A percentile compares a stretch with the other conserved stretches of the same genome.
These are phyloP conservation scores for Fusarium agapanthi DNA, from an alignment of 2,329 filamentous ascomycete species.

Conservation along the genomic window DNA sequence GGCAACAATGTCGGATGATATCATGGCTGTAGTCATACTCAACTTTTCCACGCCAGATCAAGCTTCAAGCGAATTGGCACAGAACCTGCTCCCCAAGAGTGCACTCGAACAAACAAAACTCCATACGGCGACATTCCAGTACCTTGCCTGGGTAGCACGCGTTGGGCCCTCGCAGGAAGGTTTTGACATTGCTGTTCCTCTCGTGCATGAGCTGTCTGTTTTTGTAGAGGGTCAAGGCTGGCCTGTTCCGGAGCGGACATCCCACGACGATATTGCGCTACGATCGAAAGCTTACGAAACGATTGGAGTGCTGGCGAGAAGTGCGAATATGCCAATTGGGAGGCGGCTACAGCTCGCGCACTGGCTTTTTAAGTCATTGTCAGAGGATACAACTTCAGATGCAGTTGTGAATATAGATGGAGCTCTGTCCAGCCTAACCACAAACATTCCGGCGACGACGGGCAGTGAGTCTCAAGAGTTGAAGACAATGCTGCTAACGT, in stretches of 20 bases:
- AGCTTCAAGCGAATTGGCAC: background rate
- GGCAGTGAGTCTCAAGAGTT: conserved; percentile 48
- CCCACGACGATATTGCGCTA: conserved; percentile 69
- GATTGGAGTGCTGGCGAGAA: conserved; percentile 81
- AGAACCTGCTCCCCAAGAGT: conserved; percentile 52
- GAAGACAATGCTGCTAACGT: conserved; percentile 68
- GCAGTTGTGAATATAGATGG: conserved; percentile 90
- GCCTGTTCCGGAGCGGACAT: conserved; percentile 71
- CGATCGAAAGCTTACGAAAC: conserved; percentile 89
- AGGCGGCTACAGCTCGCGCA: conserved; percentile 64
- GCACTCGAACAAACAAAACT: conserved; percentile 82
- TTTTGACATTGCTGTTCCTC: conserved; percentile 72
- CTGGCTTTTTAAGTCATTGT: conserved; percentile 86
- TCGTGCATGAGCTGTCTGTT: conserved; percentile 73
- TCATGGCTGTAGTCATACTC: conserved; percentile 75
- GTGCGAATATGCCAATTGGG: conserved; percentile 63
- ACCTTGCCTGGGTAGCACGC: conserved; percentile 85
- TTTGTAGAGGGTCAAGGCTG: conserved; percentile 86
- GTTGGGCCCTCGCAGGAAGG: conserved; percentile 68
- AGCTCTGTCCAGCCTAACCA: conserved; percentile 77
- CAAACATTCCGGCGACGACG: conserved; percentile 51
- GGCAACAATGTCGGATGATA: conserved; percentile 72
- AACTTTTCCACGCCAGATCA: conserved; percentile 58
- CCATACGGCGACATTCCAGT: conserved; percentile 83
- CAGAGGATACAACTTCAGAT: conserved; percentile 78